Evolutionary conservation across 2,329 filamentous ascomycete species (phyloP).

Genomic region (Arachnomyces sp.): DNA sequence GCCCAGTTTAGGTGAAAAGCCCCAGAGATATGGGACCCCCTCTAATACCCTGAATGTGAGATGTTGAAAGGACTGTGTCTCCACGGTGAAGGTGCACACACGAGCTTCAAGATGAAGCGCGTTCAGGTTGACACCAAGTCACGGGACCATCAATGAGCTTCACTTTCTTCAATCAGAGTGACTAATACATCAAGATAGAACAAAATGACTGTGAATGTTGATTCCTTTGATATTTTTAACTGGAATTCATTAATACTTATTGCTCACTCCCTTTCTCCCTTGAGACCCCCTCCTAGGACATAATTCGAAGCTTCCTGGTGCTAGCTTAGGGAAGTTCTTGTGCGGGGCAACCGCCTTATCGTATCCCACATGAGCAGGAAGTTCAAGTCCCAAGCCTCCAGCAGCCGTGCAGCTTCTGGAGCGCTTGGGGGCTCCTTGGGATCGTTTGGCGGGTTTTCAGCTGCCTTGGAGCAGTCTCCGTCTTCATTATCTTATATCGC

Average conservation of each 20-base stretch:
- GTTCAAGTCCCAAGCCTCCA: conserved; percentile 56
- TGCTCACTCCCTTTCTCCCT: not conserved
- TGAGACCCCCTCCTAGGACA: not conserved
- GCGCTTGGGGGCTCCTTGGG: conserved; percentile 34
- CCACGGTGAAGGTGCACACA: conserved; percentile 11
- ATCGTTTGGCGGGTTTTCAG: conserved; percentile 35
- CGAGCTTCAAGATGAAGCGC: conserved; percentile 5
- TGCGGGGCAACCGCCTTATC: conserved; percentile 1
- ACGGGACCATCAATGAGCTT: not conserved
- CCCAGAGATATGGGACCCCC: too few relatives aligned
- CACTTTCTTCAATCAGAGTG: too few relatives aligned
- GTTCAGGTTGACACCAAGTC: conserved; percentile 2
- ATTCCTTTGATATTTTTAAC: too few relatives aligned
- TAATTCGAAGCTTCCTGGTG: not conserved
- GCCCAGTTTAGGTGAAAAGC: too few relatives aligned
- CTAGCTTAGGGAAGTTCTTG: not conserved
- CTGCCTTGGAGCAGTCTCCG: conserved; percentile 31
- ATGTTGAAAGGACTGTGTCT: too few relatives aligned
- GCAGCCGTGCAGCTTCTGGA: conserved; percentile 48
- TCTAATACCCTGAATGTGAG: too few relatives aligned
- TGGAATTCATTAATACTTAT: too few relatives aligned
- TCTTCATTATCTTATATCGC: conserved; percentile 77
- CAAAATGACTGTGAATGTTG: too few relatives aligned
- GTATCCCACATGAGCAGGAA: conserved; percentile 49
- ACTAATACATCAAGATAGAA: too few relatives aligned